Percentiles rank a stretch among this genome's conserved stretches.
phyloP scores from a whole-genome alignment of 2,329 filamentous ascomycete species.

The Fusarium sp. region DNA sequence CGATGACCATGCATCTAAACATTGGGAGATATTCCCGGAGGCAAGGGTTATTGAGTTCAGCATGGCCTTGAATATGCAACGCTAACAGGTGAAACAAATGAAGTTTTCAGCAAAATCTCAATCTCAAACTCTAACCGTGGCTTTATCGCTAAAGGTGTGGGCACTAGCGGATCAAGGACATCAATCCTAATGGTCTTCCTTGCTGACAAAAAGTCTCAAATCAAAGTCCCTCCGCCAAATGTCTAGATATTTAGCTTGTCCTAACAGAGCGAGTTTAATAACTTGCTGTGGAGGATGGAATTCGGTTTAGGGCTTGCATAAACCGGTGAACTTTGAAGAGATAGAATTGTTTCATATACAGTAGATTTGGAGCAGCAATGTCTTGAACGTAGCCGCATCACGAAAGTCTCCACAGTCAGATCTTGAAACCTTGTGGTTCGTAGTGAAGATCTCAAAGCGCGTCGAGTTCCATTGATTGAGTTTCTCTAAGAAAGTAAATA shows the following conservation, averaged over 20 bases:
- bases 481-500: not conserved
- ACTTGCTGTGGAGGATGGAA: not conserved
- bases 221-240: not conserved
- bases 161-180: slow-evolving; percentile 19
- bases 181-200: slow-evolving; percentile 6
- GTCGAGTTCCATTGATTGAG: not conserved
- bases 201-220: slow-evolving; percentile 4
- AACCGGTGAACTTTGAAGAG: not conserved
- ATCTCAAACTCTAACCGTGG: slow-evolving; percentile 26
- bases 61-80: not conserved
- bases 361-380: slow-evolving; percentile 4
- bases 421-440: not conserved
- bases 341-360: slow-evolving; percentile 6
- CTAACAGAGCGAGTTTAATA: not conserved
- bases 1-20: not conserved
- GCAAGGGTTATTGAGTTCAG: not conserved
- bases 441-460: slow-evolving; percentile 1
- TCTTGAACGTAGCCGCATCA: slow-evolving; percentile 21
- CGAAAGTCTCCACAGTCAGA: slow-evolving; percentile 21
- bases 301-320: not conserved
- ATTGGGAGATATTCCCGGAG: not conserved
- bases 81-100: slow-evolving; percentile 25
- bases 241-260: not conserved
- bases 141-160: slow-evolving; percentile 23
- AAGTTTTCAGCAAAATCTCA: slow-evolving; percentile 18